phyloP scores from a whole-genome alignment of 139 green algal genomes.

The Closterium sp. region DNA sequence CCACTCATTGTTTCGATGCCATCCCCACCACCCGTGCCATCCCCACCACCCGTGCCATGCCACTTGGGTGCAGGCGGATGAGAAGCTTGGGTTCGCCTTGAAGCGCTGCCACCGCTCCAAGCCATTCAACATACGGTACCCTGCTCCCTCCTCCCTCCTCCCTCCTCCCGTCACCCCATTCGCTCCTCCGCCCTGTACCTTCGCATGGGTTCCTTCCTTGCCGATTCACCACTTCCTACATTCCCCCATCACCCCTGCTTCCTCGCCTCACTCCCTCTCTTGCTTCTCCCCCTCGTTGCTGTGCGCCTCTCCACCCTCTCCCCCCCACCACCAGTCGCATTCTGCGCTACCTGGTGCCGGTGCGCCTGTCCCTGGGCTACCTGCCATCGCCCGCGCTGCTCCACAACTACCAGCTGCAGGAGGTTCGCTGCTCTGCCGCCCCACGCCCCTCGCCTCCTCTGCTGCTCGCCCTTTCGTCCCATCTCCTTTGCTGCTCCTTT shows the following conservation, averaged over 20 bases:
- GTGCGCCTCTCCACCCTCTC: not conserved
- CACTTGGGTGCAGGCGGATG: constrained; percentile 54
- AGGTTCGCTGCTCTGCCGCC: constrained; percentile 1
- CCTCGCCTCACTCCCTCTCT: too few species aligned
- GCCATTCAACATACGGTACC: constrained; percentile 57
- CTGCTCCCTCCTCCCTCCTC: not conserved
- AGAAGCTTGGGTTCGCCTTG: constrained; percentile 66
- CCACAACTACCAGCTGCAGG: constrained; percentile 58
- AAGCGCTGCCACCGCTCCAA: constrained; percentile 60
- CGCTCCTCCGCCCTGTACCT: too few species aligned
- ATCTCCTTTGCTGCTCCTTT: not conserved
- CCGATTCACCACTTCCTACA: not conserved
- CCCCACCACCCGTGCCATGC: not conserved
- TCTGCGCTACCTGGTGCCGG: constrained; percentile 74
- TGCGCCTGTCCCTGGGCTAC: constrained; percentile 64
- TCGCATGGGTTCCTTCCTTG: not conserved
- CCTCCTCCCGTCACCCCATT: not conserved
- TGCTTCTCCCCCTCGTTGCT: not conserved
- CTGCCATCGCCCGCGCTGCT: constrained; percentile 61
- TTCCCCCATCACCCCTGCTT: not conserved
- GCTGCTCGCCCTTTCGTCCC: not conserved
- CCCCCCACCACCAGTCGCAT: constrained; percentile 32
- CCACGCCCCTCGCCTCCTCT: not conserved
- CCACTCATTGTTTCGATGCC: not conserved
- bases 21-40: not conserved